Evolutionary conservation across 768 basidiomycete genomes (phyloP).

Genomic region (Pleurotus pulmonarius): DNA sequence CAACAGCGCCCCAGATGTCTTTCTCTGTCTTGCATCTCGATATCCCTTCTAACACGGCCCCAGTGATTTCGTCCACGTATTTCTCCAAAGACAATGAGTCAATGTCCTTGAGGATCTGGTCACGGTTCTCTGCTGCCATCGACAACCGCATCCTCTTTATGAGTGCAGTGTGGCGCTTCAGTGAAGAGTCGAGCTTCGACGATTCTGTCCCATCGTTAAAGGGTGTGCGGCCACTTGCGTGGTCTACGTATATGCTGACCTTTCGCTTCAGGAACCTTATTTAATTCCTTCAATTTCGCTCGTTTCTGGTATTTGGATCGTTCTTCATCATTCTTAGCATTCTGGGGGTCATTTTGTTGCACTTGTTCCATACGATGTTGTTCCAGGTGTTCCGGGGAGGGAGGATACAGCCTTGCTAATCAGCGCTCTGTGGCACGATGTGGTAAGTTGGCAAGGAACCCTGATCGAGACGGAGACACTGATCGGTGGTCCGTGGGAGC

Average conservation of each 20-base stretch:
- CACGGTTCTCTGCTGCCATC: conserved; percentile 75
- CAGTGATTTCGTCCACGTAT: conserved; percentile 92
- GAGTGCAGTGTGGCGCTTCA: conserved; percentile 93
- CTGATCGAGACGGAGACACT: no score
- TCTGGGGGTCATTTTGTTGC: conserved; percentile 2
- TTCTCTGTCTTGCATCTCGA: conserved; percentile 86
- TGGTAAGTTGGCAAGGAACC: no score
- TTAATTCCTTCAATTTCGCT: conserved; percentile 53
- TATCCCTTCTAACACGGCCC: conserved; percentile 83
- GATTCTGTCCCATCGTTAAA: conserved; percentile 41
- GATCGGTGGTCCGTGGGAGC: no score
- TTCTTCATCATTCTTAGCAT: conserved; percentile 37
- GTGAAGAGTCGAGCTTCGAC: conserved; percentile 84
- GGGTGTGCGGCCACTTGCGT: neutral
- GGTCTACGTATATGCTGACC: conserved; percentile 31
- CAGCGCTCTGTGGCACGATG: no score
- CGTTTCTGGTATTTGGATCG: conserved; percentile 52
- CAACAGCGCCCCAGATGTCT: conserved; percentile 88
- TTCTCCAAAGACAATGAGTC: conserved; percentile 89
- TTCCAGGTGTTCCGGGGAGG: neutral
- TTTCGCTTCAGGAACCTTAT: conserved; percentile 43
- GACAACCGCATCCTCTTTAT: conserved; percentile 92
- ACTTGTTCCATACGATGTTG: conserved; percentile 11
- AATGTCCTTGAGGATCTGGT: conserved; percentile 90
- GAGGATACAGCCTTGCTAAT: neutral